Conservation (phyloP, 768 basidiomycete species). For the Solioccasus polychromus region DNA sequence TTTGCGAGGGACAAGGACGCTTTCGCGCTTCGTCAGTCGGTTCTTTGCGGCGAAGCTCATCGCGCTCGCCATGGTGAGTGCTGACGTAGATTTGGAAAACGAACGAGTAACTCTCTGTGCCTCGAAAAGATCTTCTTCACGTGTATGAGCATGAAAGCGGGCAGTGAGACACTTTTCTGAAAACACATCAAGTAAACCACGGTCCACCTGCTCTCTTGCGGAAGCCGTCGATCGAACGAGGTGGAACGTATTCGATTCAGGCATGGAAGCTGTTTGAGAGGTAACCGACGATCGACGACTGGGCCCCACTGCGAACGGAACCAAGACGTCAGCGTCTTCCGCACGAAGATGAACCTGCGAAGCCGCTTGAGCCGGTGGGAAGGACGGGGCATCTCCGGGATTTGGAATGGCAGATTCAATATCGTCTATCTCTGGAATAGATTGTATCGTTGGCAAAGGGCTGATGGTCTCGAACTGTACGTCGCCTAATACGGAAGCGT, state of each 20-base stretch:
- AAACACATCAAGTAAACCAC: slow-evolving; percentile 75
- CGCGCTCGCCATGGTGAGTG: slow-evolving; percentile 54
- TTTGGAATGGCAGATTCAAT: slow-evolving; percentile 7
- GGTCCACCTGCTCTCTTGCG: slow-evolving; percentile 70
- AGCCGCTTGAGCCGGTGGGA: slow-evolving; percentile 1
- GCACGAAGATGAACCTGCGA: slow-evolving; percentile 20
- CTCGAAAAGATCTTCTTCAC: slow-evolving; percentile 64
- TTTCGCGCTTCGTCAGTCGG: slow-evolving; percentile 65
- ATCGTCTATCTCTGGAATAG: slow-evolving; percentile 48
- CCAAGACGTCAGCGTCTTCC: slow-evolving; percentile 13
- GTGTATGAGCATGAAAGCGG: slow-evolving; percentile 60
- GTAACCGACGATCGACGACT: slow-evolving; percentile 63
- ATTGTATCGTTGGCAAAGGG: slow-evolving; percentile 52
- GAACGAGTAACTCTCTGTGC: slow-evolving; percentile 43
- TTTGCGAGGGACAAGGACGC: slow-evolving; percentile 61
- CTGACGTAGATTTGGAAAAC: slow-evolving; percentile 56
- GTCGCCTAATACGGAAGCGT: slow-evolving; percentile 35
- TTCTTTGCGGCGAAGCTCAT: slow-evolving; percentile 54
- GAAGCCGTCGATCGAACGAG: slow-evolving; percentile 65
- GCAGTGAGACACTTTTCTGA: slow-evolving; percentile 70
- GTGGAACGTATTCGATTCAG: slow-evolving; percentile 51
- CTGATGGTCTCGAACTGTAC: slow-evolving; percentile 39
- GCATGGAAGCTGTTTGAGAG: slow-evolving; percentile 51
- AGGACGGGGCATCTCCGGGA: slow-evolving; percentile 2
- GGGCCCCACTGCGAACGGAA: slow-evolving; percentile 22